Conservation (phyloP, 495 filamentous ascomycete species). For the Oidiodendron maius region DNA sequence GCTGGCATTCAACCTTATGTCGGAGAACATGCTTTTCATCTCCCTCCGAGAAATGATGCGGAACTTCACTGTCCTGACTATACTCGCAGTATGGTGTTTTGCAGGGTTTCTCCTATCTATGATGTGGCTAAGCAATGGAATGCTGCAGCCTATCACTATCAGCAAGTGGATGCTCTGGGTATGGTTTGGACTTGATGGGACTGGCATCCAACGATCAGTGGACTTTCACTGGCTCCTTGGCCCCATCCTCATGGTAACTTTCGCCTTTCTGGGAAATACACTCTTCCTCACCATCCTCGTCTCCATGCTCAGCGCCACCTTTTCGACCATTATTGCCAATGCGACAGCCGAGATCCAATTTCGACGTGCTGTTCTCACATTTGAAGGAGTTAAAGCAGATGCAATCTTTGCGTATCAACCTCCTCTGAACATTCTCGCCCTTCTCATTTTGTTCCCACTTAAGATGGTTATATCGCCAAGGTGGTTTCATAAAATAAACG, state of each 20-base stretch:
- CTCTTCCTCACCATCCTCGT: slow-evolving; percentile 72
- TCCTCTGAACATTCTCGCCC: slow-evolving; percentile 66
- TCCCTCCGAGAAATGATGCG: slow-evolving; percentile 69
- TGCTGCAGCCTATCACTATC: slow-evolving; percentile 41
- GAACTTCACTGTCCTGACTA: slow-evolving; percentile 60
- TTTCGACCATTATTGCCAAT: slow-evolving; percentile 57
- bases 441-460: slow-evolving; percentile 57
- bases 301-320: slow-evolving; percentile 69
- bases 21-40: slow-evolving; percentile 68
- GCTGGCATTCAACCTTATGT: slow-evolving; percentile 67
- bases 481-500: slow-evolving; percentile 76
- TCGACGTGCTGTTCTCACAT: slow-evolving; percentile 63
- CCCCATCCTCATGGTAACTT: slow-evolving; percentile 63
- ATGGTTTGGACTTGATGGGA: slow-evolving; percentile 73
- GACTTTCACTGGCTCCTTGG: slow-evolving; percentile 63
- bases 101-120: slow-evolving; percentile 66
- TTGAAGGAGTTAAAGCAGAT: slow-evolving; percentile 71
- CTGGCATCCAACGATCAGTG: slow-evolving; percentile 58
- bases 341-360: slow-evolving; percentile 67
- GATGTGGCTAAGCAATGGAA: slow-evolving; percentile 50
- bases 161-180: slow-evolving; percentile 79
- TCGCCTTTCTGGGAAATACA: slow-evolving; percentile 70
- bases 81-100: slow-evolving; percentile 66
- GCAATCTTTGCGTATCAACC: slow-evolving; percentile 60
- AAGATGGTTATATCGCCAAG: slow-evolving; percentile 58